Percentiles rank a stretch among this genome's conserved stretches.
Conservation (phyloP, 805 yeast genomes). For the Tetrapisispora phaffii region DNA sequence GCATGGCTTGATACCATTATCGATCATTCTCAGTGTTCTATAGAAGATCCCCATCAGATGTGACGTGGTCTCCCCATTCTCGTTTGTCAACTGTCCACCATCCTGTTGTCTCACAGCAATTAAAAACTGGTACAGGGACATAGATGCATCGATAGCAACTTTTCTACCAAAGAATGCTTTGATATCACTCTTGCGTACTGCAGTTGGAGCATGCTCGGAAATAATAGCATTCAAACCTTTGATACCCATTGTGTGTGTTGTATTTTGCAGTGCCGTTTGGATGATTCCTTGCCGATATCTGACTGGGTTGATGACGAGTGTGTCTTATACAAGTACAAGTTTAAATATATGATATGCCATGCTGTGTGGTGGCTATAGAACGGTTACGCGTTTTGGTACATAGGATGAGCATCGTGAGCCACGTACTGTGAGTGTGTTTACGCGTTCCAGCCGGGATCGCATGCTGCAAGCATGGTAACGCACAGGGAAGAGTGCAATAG, state of each 20-base stretch:
- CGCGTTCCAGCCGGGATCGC: too few relatives aligned
- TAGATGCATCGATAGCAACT: slow-evolving; percentile 94
- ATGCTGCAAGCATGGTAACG: too few relatives aligned
- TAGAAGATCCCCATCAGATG: slow-evolving; percentile 96
- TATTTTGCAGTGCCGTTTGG: too few relatives aligned
- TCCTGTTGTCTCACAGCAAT: slow-evolving; percentile 96
- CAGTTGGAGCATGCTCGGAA: slow-evolving; percentile 80
- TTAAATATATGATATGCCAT: too few relatives aligned
- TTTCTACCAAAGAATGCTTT: slow-evolving; percentile 85
- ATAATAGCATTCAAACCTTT: slow-evolving; percentile 80
- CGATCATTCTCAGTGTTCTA: slow-evolving; percentile 81
- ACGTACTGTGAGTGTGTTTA: too few relatives aligned
- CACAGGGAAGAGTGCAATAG: too few relatives aligned
- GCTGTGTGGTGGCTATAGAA: too few relatives aligned
- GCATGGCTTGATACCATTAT: slow-evolving; percentile 89
- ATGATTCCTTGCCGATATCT: too few relatives aligned
- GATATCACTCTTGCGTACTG: slow-evolving; percentile 69
- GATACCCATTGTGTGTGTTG: slow-evolving; percentile 41
- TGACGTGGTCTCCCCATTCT: slow-evolving; percentile 84
- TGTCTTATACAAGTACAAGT: too few relatives aligned
- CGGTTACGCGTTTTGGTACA: too few relatives aligned
- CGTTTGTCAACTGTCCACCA: slow-evolving; percentile 85
- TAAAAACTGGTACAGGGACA: slow-evolving; percentile 91
- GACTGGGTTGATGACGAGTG: too few relatives aligned
- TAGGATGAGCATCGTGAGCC: too few relatives aligned